phyloP scores from a whole-genome alignment of 345 rosid species.

The Theobroma cacao region DNA sequence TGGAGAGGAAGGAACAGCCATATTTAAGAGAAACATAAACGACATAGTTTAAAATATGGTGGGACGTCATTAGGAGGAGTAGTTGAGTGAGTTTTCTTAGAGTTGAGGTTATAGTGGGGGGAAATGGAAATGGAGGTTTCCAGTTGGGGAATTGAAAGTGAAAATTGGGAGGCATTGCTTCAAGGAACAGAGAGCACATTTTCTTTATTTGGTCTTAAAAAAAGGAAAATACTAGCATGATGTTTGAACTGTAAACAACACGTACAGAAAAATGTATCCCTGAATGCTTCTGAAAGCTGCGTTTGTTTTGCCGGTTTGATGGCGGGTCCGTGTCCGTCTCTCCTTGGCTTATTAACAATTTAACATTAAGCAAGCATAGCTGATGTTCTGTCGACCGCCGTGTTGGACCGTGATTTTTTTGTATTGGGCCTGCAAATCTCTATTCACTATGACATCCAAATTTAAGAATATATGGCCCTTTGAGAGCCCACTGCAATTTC shows the following conservation, averaged over 20 bases:
- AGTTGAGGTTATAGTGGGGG: conserved; percentile 32
- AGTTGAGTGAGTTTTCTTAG: conserved; percentile 72
- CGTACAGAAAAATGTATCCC: not conserved
- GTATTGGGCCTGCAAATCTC: too few species aligned
- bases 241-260: not conserved
- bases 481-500: too few species aligned
- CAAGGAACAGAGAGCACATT: conserved; percentile 53
- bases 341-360: not conserved
- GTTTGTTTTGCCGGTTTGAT: conserved; percentile 51
- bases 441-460: too few species aligned
- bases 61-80: conserved; percentile 63
- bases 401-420: too few species aligned
- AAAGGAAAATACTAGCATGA: not conserved
- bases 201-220: not conserved
- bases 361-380: not conserved
- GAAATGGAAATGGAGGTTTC: conserved; percentile 19
- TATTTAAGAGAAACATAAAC: conserved; percentile 32
- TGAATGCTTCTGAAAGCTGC: conserved; percentile 30
- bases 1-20: conserved; percentile 18
- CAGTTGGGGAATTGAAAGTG: conserved; percentile 32
- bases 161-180: conserved; percentile 55
- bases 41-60: conserved; percentile 29
- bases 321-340: conserved; percentile 34
- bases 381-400: not conserved
- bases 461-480: too few species aligned